Percentiles rank a stretch among this genome's conserved stretches.
These are phyloP conservation scores for Globisporangium middletonii DNA, from an alignment of 352 stramenopile species.

Conservation along the genomic window DNA sequence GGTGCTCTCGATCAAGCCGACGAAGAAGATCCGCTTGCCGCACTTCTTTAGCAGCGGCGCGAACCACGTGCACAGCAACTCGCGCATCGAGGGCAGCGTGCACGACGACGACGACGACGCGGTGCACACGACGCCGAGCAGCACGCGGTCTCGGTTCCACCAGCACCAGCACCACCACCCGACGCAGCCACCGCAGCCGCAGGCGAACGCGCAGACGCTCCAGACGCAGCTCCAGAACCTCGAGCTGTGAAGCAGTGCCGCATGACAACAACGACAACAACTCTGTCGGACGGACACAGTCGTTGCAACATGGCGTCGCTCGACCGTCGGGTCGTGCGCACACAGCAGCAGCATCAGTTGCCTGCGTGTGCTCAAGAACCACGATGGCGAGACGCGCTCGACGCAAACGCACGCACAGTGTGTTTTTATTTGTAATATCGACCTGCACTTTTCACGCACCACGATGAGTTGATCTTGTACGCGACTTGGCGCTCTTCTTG, in stretches of 20 bases:
- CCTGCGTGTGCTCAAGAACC: neutral
- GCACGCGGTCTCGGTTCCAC: slow-evolving; percentile 60
- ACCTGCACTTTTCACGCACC: slow-evolving; percentile 9
- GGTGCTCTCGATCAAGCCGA: slow-evolving; percentile 84
- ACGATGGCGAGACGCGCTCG: too few relatives aligned
- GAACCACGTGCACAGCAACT: slow-evolving; percentile 44
- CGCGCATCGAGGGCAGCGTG: slow-evolving; percentile 47
- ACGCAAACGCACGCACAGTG: neutral
- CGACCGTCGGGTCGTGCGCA: too few relatives aligned
- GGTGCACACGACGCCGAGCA: slow-evolving; percentile 55
- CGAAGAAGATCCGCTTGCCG: slow-evolving; percentile 83
- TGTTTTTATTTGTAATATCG: slow-evolving; percentile 33
- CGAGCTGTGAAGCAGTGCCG: slow-evolving; percentile 43
- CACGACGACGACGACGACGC: slow-evolving; percentile 62
- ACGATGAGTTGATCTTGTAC: too few relatives aligned
- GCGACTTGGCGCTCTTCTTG: too few relatives aligned
- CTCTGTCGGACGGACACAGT: neutral
- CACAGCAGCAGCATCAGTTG: too few relatives aligned
- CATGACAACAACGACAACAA: neutral
- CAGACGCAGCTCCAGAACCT: slow-evolving; percentile 69
- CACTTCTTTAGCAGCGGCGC: slow-evolving; percentile 66
- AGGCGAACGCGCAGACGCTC: slow-evolving; percentile 26
- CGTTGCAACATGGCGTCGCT: too few relatives aligned
- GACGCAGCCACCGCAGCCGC: slow-evolving; percentile 21
- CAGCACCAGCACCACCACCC: slow-evolving; percentile 35